phyloP scores from a whole-genome alignment of 169 alveolate genomes.

The Eimeria praecox region DNA sequence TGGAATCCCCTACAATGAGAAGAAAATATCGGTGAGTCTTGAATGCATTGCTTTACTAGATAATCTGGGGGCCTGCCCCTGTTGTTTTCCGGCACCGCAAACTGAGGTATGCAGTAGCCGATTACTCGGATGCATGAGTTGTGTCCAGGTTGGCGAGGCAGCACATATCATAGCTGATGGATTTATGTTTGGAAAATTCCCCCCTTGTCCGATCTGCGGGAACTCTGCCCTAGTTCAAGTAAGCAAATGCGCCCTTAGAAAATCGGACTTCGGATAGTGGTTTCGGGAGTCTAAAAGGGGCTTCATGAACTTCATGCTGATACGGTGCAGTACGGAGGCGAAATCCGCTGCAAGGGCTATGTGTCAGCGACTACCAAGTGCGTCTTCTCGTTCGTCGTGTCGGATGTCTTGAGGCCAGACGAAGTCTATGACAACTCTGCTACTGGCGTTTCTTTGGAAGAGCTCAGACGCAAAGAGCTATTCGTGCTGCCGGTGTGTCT shows the following conservation, averaged over 20 bases:
- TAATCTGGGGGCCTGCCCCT: neutral
- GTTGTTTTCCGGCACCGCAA: neutral
- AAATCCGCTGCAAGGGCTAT: constrained; percentile 77
- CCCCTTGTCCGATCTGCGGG: constrained; percentile 82
- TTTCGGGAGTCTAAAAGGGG: neutral
- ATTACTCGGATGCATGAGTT: neutral
- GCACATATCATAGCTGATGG: constrained; percentile 83
- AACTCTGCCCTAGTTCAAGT: constrained; percentile 80
- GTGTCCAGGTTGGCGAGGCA: constrained; percentile 79
- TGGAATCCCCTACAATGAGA: constrained; percentile 77
- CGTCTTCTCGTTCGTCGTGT: constrained; percentile 71
- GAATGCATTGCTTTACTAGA: neutral
- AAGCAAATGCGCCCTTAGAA: neutral
- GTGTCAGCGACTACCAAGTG: constrained; percentile 73
- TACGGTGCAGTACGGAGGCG: constrained; percentile 72
- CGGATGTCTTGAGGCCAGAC: constrained; percentile 66
- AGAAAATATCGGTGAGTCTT: constrained; percentile 61
- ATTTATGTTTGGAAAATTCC: constrained; percentile 76
- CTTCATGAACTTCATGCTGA: neutral
- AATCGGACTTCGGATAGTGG: neutral
- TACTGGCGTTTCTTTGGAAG: constrained; percentile 61
- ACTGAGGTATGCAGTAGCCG: neutral
- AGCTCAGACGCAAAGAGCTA: constrained; percentile 55
- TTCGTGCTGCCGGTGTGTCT: constrained; percentile 70
- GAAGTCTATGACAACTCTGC: constrained; percentile 64